Percentiles rank a stretch among this genome's conserved stretches.
Conservation (phyloP, 2,329 filamentous ascomycete genomes). For the Aureobasidium subglaciale region DNA sequence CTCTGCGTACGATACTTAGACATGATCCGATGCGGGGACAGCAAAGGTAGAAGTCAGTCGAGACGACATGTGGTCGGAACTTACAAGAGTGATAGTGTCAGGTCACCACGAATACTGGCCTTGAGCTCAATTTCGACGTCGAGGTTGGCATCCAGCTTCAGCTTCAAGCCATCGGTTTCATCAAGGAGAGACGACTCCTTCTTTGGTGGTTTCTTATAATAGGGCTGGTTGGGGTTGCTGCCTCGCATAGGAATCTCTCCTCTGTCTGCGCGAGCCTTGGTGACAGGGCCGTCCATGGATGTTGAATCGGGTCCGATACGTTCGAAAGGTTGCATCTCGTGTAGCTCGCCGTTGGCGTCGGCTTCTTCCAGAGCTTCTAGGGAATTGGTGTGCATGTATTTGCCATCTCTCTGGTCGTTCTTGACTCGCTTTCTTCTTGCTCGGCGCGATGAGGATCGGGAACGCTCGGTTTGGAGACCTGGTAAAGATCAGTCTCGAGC, state of each 20-base stretch:
- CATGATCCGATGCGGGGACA: slow-evolving; percentile 6
- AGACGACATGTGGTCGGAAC: slow-evolving; percentile 29
- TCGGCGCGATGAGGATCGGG: slow-evolving; percentile 41
- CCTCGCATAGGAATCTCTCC: slow-evolving; percentile 50
- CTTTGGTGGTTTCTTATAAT: slow-evolving; percentile 28
- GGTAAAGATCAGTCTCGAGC: background rate
- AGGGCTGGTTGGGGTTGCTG: slow-evolving; percentile 44
- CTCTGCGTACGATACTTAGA: slow-evolving; percentile 11
- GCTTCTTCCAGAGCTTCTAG: slow-evolving; percentile 46
- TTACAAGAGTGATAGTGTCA: slow-evolving; percentile 71
- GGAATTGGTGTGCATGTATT: slow-evolving; percentile 45
- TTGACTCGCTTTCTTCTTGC: slow-evolving; percentile 41
- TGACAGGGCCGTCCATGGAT: slow-evolving; percentile 51
- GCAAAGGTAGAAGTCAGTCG: background rate
- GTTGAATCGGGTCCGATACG: slow-evolving; percentile 50
- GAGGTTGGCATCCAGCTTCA: slow-evolving; percentile 69
- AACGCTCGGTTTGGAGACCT: slow-evolving; percentile 36
- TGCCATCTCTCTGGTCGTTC: slow-evolving; percentile 39
- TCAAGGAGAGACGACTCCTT: slow-evolving; percentile 32
- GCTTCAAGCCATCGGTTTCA: slow-evolving; percentile 59
- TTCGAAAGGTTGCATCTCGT: slow-evolving; percentile 46
- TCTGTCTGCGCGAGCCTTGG: slow-evolving; percentile 45
- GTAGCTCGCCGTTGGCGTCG: slow-evolving; percentile 43
- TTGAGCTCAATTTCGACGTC: slow-evolving; percentile 81
- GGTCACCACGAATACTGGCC: slow-evolving; percentile 76